phyloP scores from a whole-genome alignment of 2,329 filamentous ascomycete genomes.

The Cyphellophora europaea region DNA sequence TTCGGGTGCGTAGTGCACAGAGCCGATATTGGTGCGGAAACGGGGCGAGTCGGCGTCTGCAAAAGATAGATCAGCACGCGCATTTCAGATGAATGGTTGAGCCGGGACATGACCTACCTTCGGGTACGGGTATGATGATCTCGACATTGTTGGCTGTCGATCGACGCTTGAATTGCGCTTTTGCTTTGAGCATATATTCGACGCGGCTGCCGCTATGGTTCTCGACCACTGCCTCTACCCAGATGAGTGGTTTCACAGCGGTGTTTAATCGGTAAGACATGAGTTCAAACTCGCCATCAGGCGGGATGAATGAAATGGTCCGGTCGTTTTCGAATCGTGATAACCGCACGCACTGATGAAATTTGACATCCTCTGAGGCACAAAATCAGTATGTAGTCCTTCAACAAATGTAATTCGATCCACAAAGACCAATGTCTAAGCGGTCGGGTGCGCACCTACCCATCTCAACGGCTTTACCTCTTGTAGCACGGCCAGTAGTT shows the following conservation, averaged over 20 bases:
- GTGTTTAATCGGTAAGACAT: conserved; percentile 99
- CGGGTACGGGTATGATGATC: conserved; percentile 91
- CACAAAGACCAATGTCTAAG: too few species aligned
- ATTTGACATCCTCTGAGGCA: conserved; percentile 99
- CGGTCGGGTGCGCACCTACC: too few species aligned
- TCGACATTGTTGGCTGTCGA: conserved; percentile 98
- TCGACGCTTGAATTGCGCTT: conserved; percentile 94
- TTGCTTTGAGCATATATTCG: conserved; percentile 98
- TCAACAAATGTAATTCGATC: too few species aligned
- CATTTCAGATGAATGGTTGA: too few species aligned
- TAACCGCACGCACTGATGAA: conserved; percentile 94
- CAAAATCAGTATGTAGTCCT: too few species aligned
- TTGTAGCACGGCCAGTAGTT: conserved; percentile 83
- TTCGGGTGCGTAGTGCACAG: conserved; percentile 94
- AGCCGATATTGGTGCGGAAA: conserved; percentile 95
- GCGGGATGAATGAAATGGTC: conserved; percentile 97
- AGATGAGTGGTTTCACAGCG: conserved; percentile 95
- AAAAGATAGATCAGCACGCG: too few species aligned
- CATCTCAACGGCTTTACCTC: conserved; percentile 98
- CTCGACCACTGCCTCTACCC: conserved; percentile 97
- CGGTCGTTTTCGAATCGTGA: conserved; percentile 97
- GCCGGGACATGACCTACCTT: too few species aligned
- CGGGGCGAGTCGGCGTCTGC: conserved; percentile 93
- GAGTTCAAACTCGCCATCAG: conserved; percentile 96
- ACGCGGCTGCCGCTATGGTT: conserved; percentile 91